Percentiles rank a stretch among this genome's conserved stretches.
Conservation (phyloP, 2,329 filamentous ascomycete genomes). For the Coniochaeta sp. region DNA sequence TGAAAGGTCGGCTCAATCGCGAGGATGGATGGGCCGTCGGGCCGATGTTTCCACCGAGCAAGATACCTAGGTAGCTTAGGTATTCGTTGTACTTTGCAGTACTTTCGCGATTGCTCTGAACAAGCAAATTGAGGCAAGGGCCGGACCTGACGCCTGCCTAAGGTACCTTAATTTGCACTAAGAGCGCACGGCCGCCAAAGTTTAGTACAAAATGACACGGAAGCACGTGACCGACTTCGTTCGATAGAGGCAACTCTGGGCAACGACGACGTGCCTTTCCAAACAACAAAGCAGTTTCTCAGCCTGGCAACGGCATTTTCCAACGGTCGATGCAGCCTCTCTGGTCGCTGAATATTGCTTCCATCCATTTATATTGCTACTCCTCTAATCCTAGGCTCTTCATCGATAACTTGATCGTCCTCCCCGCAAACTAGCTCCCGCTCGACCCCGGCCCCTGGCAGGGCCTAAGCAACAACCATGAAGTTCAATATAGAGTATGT, state of each 20-base stretch:
- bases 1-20: not conserved
- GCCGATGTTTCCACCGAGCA: not conserved
- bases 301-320: not conserved
- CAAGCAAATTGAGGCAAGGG: too few species aligned
- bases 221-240: not conserved
- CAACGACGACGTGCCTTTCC: not conserved
- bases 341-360: not conserved
- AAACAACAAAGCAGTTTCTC: too few species aligned
- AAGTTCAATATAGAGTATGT: conserved; percentile 45
- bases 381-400: not conserved
- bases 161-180: not conserved
- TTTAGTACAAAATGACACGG: not conserved
- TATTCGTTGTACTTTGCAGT: too few species aligned
- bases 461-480: conserved; percentile 25
- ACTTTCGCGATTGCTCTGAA: too few species aligned
- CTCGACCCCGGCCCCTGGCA: not conserved
- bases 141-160: too few species aligned
- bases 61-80: too few species aligned
- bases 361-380: not conserved
- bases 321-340: too few species aligned
- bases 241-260: not conserved
- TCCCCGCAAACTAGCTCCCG: not conserved
- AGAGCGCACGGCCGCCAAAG: not conserved
- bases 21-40: not conserved
- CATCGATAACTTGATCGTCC: not conserved